phyloP scores from a whole-genome alignment of 441 rosid species.

The Rhodomyrtus psidioides region DNA sequence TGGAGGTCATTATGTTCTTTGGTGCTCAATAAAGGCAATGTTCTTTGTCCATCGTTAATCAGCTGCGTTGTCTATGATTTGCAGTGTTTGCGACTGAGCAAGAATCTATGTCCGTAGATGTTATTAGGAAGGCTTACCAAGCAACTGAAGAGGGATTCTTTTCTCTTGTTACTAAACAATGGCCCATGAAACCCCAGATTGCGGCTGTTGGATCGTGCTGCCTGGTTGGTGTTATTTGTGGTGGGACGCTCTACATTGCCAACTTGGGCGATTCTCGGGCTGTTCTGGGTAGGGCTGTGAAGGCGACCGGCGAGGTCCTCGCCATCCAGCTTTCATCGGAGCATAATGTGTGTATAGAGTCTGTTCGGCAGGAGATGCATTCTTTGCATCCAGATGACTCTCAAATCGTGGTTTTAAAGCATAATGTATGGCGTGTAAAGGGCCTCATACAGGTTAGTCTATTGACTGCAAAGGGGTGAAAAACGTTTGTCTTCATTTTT shows the following conservation, averaged over 20 bases:
- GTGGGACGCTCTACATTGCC: slow-evolving; percentile 41
- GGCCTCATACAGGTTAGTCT: slow-evolving; percentile 47
- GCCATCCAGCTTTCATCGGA: slow-evolving; percentile 49
- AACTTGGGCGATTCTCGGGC: slow-evolving; percentile 48
- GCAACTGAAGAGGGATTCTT: slow-evolving; percentile 52
- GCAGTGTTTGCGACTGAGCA: slow-evolving; percentile 41
- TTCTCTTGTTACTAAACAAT: slow-evolving; percentile 40
- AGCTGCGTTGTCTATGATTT: background rate
- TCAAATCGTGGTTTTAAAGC: slow-evolving; percentile 43
- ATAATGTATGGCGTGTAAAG: slow-evolving; percentile 57
- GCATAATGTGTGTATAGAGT: slow-evolving; percentile 47
- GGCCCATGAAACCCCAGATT: slow-evolving; percentile 54
- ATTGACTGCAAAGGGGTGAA: background rate
- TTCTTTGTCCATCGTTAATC: background rate
- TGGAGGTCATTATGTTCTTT: background rate
- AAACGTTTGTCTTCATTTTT: background rate
- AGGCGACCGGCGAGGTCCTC: slow-evolving; percentile 39
- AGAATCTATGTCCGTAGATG: slow-evolving; percentile 38
- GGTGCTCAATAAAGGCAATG: background rate
- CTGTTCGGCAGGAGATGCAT: slow-evolving; percentile 48
- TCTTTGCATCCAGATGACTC: slow-evolving; percentile 52
- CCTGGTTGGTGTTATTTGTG: slow-evolving; percentile 36
- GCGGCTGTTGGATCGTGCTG: slow-evolving; percentile 61
- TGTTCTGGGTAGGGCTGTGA: slow-evolving; percentile 43
- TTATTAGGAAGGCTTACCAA: slow-evolving; percentile 42